Conservation (phyloP, 768 basidiomycete genomes). For the Jaapia argillacea region DNA sequence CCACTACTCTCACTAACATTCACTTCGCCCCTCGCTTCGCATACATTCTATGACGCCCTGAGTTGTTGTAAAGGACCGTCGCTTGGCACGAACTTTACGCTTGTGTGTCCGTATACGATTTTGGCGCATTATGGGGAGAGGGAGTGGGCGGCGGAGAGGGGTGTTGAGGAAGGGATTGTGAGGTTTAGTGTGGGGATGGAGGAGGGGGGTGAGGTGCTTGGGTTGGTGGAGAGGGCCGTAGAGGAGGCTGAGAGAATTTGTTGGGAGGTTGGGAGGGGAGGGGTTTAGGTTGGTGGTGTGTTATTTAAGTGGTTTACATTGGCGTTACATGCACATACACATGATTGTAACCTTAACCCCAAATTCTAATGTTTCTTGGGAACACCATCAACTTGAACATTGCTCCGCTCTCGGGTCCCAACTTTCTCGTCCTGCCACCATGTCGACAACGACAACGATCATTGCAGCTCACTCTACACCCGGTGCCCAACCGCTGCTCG, state of each 20-base stretch:
- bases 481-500: no score
- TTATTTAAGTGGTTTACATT: no score
- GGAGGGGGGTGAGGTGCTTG: slow-evolving; percentile 22
- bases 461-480: no score
- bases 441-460: no score
- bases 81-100: slow-evolving; percentile 43
- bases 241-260: slow-evolving; percentile 31
- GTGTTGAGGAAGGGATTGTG: slow-evolving; percentile 34
- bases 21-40: slow-evolving; percentile 26
- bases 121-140: slow-evolving; percentile 39
- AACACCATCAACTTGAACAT: no score
- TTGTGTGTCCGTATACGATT: slow-evolving; percentile 40
- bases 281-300: no score
- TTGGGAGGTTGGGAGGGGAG: no score
- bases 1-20: slow-evolving; percentile 36
- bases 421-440: no score
- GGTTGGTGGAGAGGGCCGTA: slow-evolving; percentile 29
- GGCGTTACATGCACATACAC: no score
- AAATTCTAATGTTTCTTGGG: no score
- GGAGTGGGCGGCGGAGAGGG: slow-evolving; percentile 36
- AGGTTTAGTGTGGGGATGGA: slow-evolving; percentile 42
- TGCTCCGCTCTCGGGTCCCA: no score
- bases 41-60: slow-evolving; percentile 34
- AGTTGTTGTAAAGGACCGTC: slow-evolving; percentile 38
- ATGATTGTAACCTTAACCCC: no score